Percentiles rank a stretch among this genome's conserved stretches.
phyloP scores from a whole-genome alignment of 2,329 filamentous ascomycete genomes.

The Karstenula rhodostoma region DNA sequence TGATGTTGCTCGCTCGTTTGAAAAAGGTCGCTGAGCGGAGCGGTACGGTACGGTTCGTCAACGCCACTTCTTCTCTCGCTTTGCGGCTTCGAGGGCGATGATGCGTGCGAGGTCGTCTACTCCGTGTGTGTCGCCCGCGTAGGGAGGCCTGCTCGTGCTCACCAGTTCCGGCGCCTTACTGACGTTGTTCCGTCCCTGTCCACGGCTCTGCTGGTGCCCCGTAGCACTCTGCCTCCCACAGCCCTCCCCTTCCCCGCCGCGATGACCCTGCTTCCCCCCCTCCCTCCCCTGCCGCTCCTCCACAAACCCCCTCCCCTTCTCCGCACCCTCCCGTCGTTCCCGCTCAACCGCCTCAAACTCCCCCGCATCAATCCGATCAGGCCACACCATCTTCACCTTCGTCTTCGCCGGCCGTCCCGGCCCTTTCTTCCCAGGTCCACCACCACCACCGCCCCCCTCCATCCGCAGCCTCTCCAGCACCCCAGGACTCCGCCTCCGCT shows the following conservation, averaged over 20 bases:
- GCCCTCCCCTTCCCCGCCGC: background rate
- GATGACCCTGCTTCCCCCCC: background rate
- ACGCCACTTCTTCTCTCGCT: conserved; percentile 11
- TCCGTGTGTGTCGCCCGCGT: background rate
- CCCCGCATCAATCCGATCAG: conserved; percentile 4
- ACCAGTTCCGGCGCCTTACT: background rate
- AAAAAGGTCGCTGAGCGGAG: background rate
- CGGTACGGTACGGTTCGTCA: too few species aligned
- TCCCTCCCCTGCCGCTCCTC: background rate
- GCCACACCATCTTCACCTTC: conserved; percentile 3
- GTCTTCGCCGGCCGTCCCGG: too few species aligned
- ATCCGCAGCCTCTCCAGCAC: conserved; percentile 1
- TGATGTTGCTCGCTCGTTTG: background rate
- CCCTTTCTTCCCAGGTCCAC: background rate
- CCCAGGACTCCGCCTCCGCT: background rate
- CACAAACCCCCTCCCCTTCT: background rate
- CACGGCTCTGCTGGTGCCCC: background rate
- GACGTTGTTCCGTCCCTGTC: background rate
- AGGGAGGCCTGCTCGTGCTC: background rate
- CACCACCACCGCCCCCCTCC: background rate
- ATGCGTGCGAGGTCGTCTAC: background rate
- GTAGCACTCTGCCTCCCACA: background rate
- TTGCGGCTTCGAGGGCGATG: conserved; percentile 5
- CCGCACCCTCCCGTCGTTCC: background rate
- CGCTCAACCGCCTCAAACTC: background rate